Conservation (phyloP, 768 basidiomycete genomes). For the Holtermanniella nyarrowii region DNA sequence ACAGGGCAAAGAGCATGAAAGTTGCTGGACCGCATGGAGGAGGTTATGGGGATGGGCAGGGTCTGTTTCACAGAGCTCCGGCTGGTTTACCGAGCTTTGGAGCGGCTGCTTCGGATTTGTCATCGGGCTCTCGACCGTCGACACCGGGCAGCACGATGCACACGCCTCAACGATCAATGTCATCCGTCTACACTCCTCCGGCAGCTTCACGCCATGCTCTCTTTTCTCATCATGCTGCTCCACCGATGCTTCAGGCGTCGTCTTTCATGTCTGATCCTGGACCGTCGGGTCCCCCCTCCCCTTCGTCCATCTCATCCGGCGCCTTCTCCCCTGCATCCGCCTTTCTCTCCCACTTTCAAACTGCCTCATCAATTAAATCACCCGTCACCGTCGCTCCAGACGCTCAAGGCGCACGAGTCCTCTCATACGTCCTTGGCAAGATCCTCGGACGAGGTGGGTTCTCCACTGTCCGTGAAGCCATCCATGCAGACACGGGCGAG, state of each 20-base stretch:
- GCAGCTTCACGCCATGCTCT: slow-evolving; percentile 30
- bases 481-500: slow-evolving; percentile 53
- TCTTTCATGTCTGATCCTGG: slow-evolving; percentile 20
- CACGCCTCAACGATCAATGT: neutral
- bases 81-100: neutral
- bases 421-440: slow-evolving; percentile 64
- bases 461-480: slow-evolving; percentile 65
- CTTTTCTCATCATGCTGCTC: slow-evolving; percentile 33
- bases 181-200: slow-evolving; percentile 18
- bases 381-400: slow-evolving; percentile 42
- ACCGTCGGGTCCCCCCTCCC: slow-evolving; percentile 24
- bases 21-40: neutral
- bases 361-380: slow-evolving; percentile 23
- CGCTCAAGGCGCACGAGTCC: slow-evolving; percentile 56
- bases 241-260: slow-evolving; percentile 3
- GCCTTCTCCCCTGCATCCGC: slow-evolving; percentile 40
- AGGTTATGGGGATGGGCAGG: neutral
- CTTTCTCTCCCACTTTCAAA: slow-evolving; percentile 36
- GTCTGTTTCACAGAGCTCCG: neutral
- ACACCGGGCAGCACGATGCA: neutral
- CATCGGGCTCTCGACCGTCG: neutral
- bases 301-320: slow-evolving; percentile 18
- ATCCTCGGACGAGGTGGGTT: slow-evolving; percentile 72
- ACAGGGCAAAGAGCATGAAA: neutral
- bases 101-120: neutral